Evolutionary conservation across 768 basidiomycete species (phyloP).

Genomic region (Agaricus blazei): DNA sequence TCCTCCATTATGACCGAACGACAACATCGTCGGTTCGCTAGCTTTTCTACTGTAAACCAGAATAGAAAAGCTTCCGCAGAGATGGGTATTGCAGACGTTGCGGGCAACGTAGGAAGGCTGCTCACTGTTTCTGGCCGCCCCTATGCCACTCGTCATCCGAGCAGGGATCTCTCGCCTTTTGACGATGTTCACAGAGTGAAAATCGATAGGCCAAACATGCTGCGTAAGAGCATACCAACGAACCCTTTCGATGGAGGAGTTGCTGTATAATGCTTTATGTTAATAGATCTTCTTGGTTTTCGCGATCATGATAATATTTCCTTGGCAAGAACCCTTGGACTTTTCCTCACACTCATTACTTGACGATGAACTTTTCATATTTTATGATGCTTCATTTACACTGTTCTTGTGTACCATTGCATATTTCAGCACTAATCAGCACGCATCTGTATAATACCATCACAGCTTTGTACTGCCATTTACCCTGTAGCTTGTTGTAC

Average conservation of each 20-base stretch:
- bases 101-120: conserved; percentile 9
- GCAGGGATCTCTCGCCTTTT: conserved; percentile 69
- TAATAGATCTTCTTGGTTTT: neutral
- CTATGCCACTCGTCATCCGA: conserved; percentile 33
- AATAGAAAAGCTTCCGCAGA: conserved; percentile 13
- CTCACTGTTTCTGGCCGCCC: conserved; percentile 33
- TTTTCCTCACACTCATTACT: neutral
- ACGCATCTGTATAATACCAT: conserved; percentile 5
- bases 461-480: conserved; percentile 1
- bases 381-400: neutral
- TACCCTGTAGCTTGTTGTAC: neutral
- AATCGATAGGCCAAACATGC: conserved; percentile 22
- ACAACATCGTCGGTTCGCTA: conserved; percentile 13
- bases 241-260: conserved; percentile 41
- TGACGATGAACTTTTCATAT: neutral
- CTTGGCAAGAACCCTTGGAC: neutral
- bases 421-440: neutral
- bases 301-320: neutral
- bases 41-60: conserved; percentile 5
- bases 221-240: conserved; percentile 42
- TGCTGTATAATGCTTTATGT: conserved; percentile 17
- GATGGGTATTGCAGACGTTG: conserved; percentile 13
- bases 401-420: neutral
- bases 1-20: conserved; percentile 7
- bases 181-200: conserved; percentile 55